Conservation (phyloP, 2,329 filamentous ascomycete species). For the Alternaria brassicicola region DNA sequence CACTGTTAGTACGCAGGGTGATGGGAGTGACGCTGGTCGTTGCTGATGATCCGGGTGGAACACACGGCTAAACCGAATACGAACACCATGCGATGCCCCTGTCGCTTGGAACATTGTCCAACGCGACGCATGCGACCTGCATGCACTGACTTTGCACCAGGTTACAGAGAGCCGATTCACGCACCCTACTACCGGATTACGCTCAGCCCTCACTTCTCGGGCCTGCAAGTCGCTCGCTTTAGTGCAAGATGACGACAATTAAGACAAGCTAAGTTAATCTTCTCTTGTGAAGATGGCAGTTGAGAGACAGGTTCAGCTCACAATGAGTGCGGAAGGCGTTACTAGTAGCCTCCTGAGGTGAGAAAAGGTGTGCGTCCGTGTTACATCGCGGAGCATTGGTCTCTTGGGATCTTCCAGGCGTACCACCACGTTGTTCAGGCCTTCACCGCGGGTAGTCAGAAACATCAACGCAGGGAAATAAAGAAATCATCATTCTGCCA, state of each 20-base stretch:
- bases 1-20: slow-evolving; percentile 23
- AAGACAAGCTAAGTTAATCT: slow-evolving; percentile 4
- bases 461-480: slow-evolving; percentile 23
- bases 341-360: slow-evolving; percentile 2
- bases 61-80: slow-evolving; percentile 34
- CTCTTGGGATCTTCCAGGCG: slow-evolving; percentile 13
- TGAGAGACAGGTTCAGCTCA: slow-evolving; percentile 9
- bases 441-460: slow-evolving; percentile 14
- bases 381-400: slow-evolving; percentile 16
- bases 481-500: slow-evolving; percentile 23
- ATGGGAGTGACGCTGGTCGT: slow-evolving; percentile 33
- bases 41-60: slow-evolving; percentile 19
- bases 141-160: slow-evolving; percentile 16
- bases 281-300: slow-evolving; percentile 16
- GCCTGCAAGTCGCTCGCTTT: slow-evolving; percentile 11
- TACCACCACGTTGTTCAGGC: slow-evolving; percentile 17
- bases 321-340: slow-evolving; percentile 15
- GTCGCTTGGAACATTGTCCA: slow-evolving; percentile 11
- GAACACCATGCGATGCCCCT: slow-evolving; percentile 26
- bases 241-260: slow-evolving; percentile 18
- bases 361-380: slow-evolving; percentile 1
- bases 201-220: slow-evolving; percentile 12
- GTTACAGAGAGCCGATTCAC: slow-evolving; percentile 15
- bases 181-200: slow-evolving; percentile 15
- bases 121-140: slow-evolving; percentile 9